phyloP scores from a whole-genome alignment of 306 rosid species.

The Cicer pinnatifidum region DNA sequence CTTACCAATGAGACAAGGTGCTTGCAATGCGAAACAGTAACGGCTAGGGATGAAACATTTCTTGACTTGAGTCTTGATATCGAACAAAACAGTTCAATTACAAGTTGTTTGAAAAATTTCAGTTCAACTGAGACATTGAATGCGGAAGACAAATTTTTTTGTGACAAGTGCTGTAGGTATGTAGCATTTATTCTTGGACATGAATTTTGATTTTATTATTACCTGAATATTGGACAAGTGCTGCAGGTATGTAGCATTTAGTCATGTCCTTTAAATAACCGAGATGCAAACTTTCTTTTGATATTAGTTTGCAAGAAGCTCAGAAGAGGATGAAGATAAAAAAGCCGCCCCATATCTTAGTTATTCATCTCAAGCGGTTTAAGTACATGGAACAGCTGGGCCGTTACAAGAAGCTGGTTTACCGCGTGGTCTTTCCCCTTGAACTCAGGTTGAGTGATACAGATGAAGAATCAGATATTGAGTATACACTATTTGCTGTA shows the following conservation, averaged over 20 bases:
- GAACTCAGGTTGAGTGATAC: conserved; percentile 89
- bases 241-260: neutral
- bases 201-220: conserved; percentile 6
- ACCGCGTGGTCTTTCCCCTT: conserved; percentile 90
- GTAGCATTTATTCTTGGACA: conserved; percentile 18
- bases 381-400: conserved; percentile 95
- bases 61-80: conserved; percentile 96
- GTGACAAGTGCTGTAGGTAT: conserved; percentile 98
- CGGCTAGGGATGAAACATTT: conserved; percentile 96
- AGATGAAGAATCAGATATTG: conserved; percentile 75
- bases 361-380: conserved; percentile 96
- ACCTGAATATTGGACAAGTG: conserved; percentile 14
- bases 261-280: conserved; percentile 17
- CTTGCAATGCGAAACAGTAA: conserved; percentile 97
- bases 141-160: conserved; percentile 93
- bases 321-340: conserved; percentile 99
- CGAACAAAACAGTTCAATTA: conserved; percentile 95
- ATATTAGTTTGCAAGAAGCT: conserved; percentile 93
- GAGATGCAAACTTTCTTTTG: conserved; percentile 40
- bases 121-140: conserved; percentile 95
- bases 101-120: conserved; percentile 98
- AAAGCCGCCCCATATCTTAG: conserved; percentile 92
- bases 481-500: conserved; percentile 91
- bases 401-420: conserved; percentile 89
- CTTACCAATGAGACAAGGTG: conserved; percentile 98